phyloP scores from a whole-genome alignment of 805 yeast species.

The Isabelozyma rhagii region DNA sequence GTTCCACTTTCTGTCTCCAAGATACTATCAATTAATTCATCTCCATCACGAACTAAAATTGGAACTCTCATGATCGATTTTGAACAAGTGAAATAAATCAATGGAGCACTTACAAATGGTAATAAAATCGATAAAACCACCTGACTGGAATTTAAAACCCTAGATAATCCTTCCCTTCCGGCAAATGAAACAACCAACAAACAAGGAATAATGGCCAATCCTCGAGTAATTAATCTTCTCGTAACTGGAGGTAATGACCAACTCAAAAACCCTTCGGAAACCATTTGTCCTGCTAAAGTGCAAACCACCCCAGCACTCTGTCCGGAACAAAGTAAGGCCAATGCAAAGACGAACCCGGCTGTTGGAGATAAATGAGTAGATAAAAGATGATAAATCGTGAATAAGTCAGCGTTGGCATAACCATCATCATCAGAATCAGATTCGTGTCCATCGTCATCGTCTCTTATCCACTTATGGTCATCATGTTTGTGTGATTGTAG shows the following conservation, averaged over 20 bases:
- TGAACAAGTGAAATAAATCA: slow-evolving; percentile 75
- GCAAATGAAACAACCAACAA: slow-evolving; percentile 64
- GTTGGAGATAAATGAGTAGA: slow-evolving; percentile 70
- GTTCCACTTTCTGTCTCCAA: slow-evolving; percentile 8
- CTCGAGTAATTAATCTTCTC: slow-evolving; percentile 73
- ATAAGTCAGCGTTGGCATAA: slow-evolving; percentile 61
- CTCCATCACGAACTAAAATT: slow-evolving; percentile 27
- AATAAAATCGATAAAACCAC: slow-evolving; percentile 76
- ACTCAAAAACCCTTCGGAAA: slow-evolving; percentile 80
- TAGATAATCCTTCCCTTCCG: slow-evolving; percentile 80
- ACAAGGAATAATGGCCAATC: slow-evolving; percentile 85
- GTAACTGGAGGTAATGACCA: slow-evolving; percentile 83
- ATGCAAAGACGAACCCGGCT: slow-evolving; percentile 86
- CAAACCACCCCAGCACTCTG: slow-evolving; percentile 94
- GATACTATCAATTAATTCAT: slow-evolving; percentile 19
- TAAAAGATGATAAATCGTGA: slow-evolving; percentile 73
- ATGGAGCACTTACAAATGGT: slow-evolving; percentile 87
- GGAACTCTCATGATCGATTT: slow-evolving; percentile 64
- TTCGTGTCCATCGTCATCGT: slow-evolving; percentile 15
- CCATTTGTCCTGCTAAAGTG: slow-evolving; percentile 92
- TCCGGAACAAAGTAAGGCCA: slow-evolving; percentile 87
- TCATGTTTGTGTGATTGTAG: slow-evolving; percentile 35
- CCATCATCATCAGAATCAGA: slow-evolving; percentile 39
- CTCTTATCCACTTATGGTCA: slow-evolving; percentile 2
- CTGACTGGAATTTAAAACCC: slow-evolving; percentile 74